Evolutionary conservation across 1,284 basidiomycete species (phyloP).

Genomic region (Ceratobasidium sp.): DNA sequence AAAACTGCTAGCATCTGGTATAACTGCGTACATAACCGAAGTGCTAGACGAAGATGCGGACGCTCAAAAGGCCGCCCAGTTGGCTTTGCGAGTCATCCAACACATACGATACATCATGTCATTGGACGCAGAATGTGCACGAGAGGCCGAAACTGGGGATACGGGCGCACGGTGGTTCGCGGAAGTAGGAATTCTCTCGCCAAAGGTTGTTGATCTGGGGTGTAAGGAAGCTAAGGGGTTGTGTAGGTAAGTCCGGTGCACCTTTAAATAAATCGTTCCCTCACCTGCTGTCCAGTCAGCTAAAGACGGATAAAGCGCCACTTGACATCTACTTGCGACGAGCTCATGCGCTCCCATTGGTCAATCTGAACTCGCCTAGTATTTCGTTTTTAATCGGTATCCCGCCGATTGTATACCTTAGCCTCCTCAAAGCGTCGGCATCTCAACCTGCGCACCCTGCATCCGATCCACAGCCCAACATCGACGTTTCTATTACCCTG

Average conservation of each 20-base stretch:
- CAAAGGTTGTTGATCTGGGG: conserved; percentile 66
- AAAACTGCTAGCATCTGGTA: conserved; percentile 49
- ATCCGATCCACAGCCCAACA: conserved; percentile 57
- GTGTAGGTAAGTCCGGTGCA: conserved; percentile 64
- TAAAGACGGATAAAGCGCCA: conserved; percentile 57
- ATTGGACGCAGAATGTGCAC: conserved; percentile 73
- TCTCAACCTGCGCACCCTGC: conserved; percentile 50
- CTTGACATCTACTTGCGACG: conserved; percentile 78
- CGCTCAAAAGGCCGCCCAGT: conserved; percentile 71
- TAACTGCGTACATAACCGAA: conserved; percentile 68
- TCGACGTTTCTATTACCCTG: conserved; percentile 69
- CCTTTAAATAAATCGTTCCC: not conserved
- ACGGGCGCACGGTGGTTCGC: conserved; percentile 77
- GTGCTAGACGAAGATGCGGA: conserved; percentile 70
- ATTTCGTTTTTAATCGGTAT: conserved; percentile 78
- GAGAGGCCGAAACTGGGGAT: conserved; percentile 59
- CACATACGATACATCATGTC: conserved; percentile 79
- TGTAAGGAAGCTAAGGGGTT: conserved; percentile 68
- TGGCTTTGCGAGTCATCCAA: conserved; percentile 65
- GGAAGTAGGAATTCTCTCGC: conserved; percentile 69
- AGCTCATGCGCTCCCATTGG: conserved; percentile 74
- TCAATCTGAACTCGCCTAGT: conserved; percentile 75
- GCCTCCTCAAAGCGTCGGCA: conserved; percentile 63
- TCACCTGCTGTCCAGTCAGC: conserved; percentile 13
- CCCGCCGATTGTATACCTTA: conserved; percentile 76